Base-by-base conservation (phyloP, 495 filamentous ascomycete species). In the Articulospora tetracladia region DNA sequence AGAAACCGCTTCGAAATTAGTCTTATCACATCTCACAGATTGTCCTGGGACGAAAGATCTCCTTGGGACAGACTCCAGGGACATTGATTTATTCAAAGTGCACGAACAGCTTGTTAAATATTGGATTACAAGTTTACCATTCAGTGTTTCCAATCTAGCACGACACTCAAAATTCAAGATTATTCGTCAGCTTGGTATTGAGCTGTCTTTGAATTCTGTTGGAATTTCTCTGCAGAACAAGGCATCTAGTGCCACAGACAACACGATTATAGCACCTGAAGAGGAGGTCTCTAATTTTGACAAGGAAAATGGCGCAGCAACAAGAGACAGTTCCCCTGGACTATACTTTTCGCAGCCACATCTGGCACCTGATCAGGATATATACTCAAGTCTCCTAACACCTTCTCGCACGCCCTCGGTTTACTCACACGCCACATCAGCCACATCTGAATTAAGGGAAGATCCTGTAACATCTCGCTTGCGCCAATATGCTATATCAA, bases 121-220 rank as follows among this genome's bases (percentile, higher is more conserved):
- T 36, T 68, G 60, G 60, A 63, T 70, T 13, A 46, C 55, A 17
- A 54, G 44, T 55, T 46, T 70, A 27, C 68, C 68, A 10, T 22
- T 23, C 1, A 24, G 62, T 3, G 54, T 60, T 1, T 48, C 68
- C 0, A 36, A 49, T 12, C n/a, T 19, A 6, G 19, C 61, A 19
- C 59, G 68, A 2, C 28, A 58, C 2, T 28, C 59, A 28, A 70
- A 68, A 50, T 63, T 66, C 41, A 64, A 63, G 17, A 36, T 70
- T 15, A 57, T 67, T 7, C 65, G 66, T 3, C 57, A 66, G 23
- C 34, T 66, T 11, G 63, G 66, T 36, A 39, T 60, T 19, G 65
- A 70, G n/a, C 46, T 70, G 1, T 53, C 15, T n/a, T 58, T 70
- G 13, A 62, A 53, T 49, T 70, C 60, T 3, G 23, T 66, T 19